Percentiles rank a stretch among this genome's conserved stretches.
Evolutionary conservation across 2,329 filamentous ascomycete species (phyloP).

Genomic region (Microascus cirrosus): DNA sequence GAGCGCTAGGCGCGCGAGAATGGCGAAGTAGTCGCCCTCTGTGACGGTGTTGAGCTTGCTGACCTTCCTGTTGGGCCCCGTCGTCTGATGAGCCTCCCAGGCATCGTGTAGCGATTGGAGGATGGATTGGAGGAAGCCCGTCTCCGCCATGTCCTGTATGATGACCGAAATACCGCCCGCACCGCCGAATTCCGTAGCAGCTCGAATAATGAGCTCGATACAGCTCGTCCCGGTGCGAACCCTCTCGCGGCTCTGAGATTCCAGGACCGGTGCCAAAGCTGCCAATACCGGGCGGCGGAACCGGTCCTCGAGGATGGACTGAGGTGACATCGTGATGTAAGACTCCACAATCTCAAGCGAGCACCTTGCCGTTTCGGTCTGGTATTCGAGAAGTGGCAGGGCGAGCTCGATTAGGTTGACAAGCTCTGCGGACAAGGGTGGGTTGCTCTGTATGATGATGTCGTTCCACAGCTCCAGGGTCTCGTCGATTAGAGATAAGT

Average conservation of each 20-base stretch:
- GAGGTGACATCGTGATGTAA: constrained; percentile 60
- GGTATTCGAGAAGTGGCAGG: constrained; percentile 56
- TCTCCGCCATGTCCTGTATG: constrained; percentile 52
- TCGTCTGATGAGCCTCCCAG: constrained; percentile 67
- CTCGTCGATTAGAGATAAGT: constrained; percentile 82
- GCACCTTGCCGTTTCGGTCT: constrained; percentile 49
- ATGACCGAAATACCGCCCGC: constrained; percentile 50
- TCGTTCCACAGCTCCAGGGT: constrained; percentile 81
- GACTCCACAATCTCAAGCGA: constrained; percentile 56
- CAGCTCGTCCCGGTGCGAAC: constrained; percentile 46
- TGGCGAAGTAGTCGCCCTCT: constrained; percentile 74
- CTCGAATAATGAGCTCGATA: constrained; percentile 54
- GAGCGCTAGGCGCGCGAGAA: constrained; percentile 69
- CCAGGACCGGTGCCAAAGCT: constrained; percentile 37
- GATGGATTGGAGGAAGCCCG: constrained; percentile 51
- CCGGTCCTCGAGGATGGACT: constrained; percentile 49
- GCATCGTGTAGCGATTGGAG: constrained; percentile 56
- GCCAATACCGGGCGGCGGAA: constrained; percentile 37
- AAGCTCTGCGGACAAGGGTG: constrained; percentile 51
- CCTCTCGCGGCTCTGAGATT: constrained; percentile 44
- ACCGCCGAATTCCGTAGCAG: constrained; percentile 51
- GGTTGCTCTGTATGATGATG: constrained; percentile 55
- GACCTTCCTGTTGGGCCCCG: constrained; percentile 63
- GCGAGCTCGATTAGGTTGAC: constrained; percentile 49
- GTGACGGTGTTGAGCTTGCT: constrained; percentile 62